A percentile compares a stretch with the other conserved stretches of the same genome.
These are phyloP conservation scores for Maudiozyma saulgeensis DNA, from an alignment of 805 yeast genomes.

Conservation along the genomic window DNA sequence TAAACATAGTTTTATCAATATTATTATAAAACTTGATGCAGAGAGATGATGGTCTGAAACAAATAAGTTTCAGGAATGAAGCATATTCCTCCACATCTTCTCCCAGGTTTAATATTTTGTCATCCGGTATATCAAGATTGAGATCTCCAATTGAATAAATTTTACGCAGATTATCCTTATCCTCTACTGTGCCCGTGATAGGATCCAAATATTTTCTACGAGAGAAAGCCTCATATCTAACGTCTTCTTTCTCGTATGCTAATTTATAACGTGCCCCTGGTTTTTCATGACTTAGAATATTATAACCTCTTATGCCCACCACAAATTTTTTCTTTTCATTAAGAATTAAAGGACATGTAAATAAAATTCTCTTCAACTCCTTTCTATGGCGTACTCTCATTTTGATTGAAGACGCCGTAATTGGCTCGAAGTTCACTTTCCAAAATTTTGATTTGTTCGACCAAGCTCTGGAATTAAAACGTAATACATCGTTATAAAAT, in stretches of 20 bases:
- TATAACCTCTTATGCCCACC: constrained; percentile 64
- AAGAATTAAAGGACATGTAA: constrained; percentile 51
- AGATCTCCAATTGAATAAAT: constrained; percentile 42
- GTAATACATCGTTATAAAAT: constrained; percentile 46
- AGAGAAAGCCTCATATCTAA: constrained; percentile 42
- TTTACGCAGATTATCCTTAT: constrained; percentile 26
- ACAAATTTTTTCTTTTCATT: constrained; percentile 37
- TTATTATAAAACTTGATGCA: constrained; percentile 44
- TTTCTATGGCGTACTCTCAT: constrained; percentile 44
- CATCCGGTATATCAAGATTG: constrained; percentile 31
- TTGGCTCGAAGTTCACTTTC: constrained; percentile 36
- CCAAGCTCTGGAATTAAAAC: constrained; percentile 16
- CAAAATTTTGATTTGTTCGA: constrained; percentile 17
- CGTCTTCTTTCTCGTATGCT: constrained; percentile 46
- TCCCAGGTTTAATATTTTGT: constrained; percentile 29
- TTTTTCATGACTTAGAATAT: constrained; percentile 48
- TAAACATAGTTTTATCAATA: constrained; percentile 45
- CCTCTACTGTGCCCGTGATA: constrained; percentile 37
- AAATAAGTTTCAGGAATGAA: constrained; percentile 55
- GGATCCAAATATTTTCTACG: constrained; percentile 33
- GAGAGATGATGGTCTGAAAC: constrained; percentile 44
- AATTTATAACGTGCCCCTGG: constrained; percentile 37
- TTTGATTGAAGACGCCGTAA: constrained; percentile 36
- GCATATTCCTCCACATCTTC: constrained; percentile 27
- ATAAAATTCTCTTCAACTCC: constrained; percentile 54